Percentiles rank a stretch among this genome's conserved stretches.
Conservation (phyloP, 169 alveolate genomes). For the Eimeria mitis region DNA sequence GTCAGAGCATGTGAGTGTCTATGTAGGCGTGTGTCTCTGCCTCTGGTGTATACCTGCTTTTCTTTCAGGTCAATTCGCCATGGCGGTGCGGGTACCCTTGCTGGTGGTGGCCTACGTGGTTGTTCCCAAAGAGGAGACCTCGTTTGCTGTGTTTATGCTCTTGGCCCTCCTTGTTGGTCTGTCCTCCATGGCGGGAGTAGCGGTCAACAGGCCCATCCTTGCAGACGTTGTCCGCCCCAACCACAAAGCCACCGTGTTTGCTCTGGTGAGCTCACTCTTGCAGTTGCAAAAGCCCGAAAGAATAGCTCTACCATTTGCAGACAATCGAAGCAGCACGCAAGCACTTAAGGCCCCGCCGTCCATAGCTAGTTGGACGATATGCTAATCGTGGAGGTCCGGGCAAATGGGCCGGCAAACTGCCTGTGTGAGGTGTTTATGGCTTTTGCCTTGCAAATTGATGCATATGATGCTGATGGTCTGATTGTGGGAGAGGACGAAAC, state of each 20-base stretch:
- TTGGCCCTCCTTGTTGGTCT: conserved; percentile 90
- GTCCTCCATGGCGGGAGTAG: conserved; percentile 94
- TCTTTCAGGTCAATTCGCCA: conserved; percentile 85
- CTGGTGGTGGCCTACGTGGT: conserved; percentile 87
- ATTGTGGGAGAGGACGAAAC: background rate
- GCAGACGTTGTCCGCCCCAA: conserved; percentile 94
- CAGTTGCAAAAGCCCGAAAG: background rate
- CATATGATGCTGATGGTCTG: background rate
- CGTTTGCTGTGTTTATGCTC: conserved; percentile 81
- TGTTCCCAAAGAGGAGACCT: conserved; percentile 84
- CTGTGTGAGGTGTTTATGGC: background rate
- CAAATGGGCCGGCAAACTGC: background rate
- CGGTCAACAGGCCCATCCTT: conserved; percentile 93
- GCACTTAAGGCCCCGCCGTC: background rate
- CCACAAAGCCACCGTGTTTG: conserved; percentile 92
- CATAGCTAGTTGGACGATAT: background rate
- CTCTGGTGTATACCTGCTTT: background rate
- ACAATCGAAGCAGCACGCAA: background rate
- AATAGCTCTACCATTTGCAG: background rate
- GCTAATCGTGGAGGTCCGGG: background rate
- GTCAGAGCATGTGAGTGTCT: background rate
- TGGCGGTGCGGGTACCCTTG: conserved; percentile 87
- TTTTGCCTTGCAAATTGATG: background rate
- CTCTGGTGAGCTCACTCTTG: conserved; percentile 85
- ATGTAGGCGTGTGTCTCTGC: background rate